Evolutionary conservation across 495 filamentous ascomycete species (phyloP).

Genomic region (Apiosordaria backusii): DNA sequence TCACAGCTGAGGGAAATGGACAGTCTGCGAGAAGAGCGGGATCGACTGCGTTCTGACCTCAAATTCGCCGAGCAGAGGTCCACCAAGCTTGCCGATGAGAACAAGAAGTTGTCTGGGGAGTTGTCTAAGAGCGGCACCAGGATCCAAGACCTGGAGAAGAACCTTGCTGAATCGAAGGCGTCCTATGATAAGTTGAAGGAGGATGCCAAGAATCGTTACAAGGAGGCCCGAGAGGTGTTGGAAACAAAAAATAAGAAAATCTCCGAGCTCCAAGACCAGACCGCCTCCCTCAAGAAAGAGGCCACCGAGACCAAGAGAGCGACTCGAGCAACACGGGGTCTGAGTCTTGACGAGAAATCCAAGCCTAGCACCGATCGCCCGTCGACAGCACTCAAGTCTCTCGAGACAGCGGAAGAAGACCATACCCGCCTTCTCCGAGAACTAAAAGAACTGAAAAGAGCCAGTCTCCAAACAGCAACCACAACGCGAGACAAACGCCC

Average conservation of each 20-base stretch:
- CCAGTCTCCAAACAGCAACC: conserved; percentile 11
- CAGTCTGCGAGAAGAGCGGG: conserved; percentile 47
- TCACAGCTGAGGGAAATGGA: conserved; percentile 50
- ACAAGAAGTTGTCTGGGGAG: conserved; percentile 42
- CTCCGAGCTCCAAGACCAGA: conserved; percentile 35
- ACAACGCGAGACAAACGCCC: conserved; percentile 10
- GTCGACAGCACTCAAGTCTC: conserved; percentile 18
- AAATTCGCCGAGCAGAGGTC: conserved; percentile 44
- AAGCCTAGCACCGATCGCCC: conserved; percentile 19
- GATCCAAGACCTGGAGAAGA: conserved; percentile 43
- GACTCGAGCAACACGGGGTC: conserved; percentile 13
- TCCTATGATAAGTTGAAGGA: conserved; percentile 57
- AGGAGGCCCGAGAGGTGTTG: conserved; percentile 53
- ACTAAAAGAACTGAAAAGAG: conserved; percentile 6
- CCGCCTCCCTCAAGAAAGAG: conserved; percentile 28
- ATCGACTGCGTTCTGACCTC: conserved; percentile 44
- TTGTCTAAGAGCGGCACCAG: conserved; percentile 35
- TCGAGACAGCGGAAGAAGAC: conserved; percentile 24
- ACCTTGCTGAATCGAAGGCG: conserved; percentile 38
- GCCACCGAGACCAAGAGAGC: conserved; percentile 21
- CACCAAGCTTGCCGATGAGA: conserved; percentile 43
- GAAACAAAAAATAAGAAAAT: conserved; percentile 66
- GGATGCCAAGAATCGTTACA: conserved; percentile 54
- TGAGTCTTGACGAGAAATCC: conserved; percentile 25
- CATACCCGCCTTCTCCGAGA: conserved; percentile 20